Conservation (phyloP, 176 grass and related monocot genomes). For the Oryza officinalis region DNA sequence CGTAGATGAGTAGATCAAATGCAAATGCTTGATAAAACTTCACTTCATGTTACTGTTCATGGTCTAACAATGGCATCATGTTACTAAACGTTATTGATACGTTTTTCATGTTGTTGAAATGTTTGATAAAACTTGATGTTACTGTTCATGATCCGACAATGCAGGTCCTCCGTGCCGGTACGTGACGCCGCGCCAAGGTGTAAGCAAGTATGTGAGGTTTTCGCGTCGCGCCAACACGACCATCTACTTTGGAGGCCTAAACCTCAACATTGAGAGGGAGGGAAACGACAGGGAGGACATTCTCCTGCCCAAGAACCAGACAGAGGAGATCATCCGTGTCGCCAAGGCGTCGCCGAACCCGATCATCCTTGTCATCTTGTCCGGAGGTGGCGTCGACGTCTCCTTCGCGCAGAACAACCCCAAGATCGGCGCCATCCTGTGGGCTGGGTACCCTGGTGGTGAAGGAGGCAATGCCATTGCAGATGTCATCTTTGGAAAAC, state of each 20-base stretch:
- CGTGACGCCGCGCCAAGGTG: constrained; percentile 38
- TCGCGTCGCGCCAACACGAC: constrained; percentile 17
- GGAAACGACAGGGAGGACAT: constrained; percentile 56
- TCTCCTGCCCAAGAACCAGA: constrained; percentile 55
- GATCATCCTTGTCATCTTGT: constrained; percentile 58
- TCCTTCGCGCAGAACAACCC: constrained; percentile 54
- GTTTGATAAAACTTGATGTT: neutral
- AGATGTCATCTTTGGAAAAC: constrained; percentile 48
- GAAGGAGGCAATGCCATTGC: constrained; percentile 54
- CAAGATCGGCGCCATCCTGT: constrained; percentile 61
- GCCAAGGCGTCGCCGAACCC: constrained; percentile 44
- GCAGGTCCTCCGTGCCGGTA: constrained; percentile 53
- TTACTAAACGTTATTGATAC: too few species aligned
- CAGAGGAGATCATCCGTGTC: constrained; percentile 38
- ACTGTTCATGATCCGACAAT: neutral
- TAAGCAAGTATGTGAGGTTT: constrained; percentile 37
- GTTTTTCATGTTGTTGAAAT: too few species aligned
- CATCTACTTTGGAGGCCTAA: constrained; percentile 49
- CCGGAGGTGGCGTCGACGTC: constrained; percentile 52
- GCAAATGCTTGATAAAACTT: too few species aligned
- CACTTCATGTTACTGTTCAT: too few species aligned
- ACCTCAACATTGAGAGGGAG: constrained; percentile 51
- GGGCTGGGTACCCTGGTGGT: constrained; percentile 60
- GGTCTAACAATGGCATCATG: too few species aligned
- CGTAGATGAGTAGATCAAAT: too few species aligned